Conservation (phyloP, 2,329 filamentous ascomycete species). For the Aulographum hederae region DNA sequence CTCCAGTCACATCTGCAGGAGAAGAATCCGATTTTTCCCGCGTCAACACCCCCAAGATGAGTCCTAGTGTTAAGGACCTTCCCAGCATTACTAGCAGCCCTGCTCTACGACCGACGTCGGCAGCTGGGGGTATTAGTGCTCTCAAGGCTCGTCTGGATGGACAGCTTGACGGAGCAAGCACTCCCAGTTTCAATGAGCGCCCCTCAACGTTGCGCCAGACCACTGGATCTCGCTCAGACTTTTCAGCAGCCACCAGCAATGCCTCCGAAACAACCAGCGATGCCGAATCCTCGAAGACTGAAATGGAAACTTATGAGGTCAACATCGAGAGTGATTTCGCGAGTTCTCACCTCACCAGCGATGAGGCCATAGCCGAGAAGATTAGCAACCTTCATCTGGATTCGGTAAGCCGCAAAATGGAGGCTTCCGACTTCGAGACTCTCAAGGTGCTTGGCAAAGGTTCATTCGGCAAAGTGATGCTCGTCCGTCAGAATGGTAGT, state of each 20-base stretch:
- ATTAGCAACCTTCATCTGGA: slow-evolving; percentile 16
- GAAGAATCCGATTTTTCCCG: slow-evolving; percentile 35
- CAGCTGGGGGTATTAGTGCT: slow-evolving; percentile 56
- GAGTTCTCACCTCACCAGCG: slow-evolving; percentile 29
- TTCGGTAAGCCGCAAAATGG: slow-evolving; percentile 60
- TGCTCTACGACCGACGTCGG: slow-evolving; percentile 29
- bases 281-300: slow-evolving; percentile 48
- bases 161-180: slow-evolving; percentile 57
- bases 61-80: slow-evolving; percentile 23
- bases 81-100: slow-evolving; percentile 33
- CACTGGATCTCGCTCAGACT: slow-evolving; percentile 13
- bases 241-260: too few species aligned
- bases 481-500: slow-evolving; percentile 78
- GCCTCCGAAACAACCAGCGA: slow-evolving; percentile 37
- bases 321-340: slow-evolving; percentile 71
- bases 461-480: slow-evolving; percentile 81
- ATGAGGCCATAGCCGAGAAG: slow-evolving; percentile 13
- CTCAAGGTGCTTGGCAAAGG: slow-evolving; percentile 89
- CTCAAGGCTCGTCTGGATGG: too few species aligned
- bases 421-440: slow-evolving; percentile 73
- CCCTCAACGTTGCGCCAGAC: slow-evolving; percentile 19
- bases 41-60: slow-evolving; percentile 22
- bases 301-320: slow-evolving; percentile 71
- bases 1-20: slow-evolving; percentile 31
- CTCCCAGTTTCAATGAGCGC: too few species aligned